A percentile compares a stretch with the other conserved stretches of the same genome.
These are phyloP conservation scores for Coemansia sp. DNA, from an alignment of 192 early-diverging fungal species.

Conservation along the genomic window DNA sequence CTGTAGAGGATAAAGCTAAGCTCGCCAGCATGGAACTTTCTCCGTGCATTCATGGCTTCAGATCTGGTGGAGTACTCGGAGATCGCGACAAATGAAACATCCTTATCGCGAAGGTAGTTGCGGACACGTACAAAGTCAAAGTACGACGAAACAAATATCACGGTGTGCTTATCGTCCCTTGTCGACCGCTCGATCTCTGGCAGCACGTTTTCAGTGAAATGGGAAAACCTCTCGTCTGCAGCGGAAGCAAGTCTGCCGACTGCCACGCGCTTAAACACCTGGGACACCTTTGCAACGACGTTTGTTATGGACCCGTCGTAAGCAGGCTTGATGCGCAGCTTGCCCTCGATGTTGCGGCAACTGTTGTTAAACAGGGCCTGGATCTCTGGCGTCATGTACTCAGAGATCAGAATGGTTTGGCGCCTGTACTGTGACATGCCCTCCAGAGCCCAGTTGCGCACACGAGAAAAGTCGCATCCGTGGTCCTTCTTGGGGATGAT, in stretches of 20 bases:
- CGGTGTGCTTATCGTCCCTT: slow-evolving; percentile 59
- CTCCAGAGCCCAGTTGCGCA: slow-evolving; percentile 84
- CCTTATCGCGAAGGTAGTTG: slow-evolving; percentile 80
- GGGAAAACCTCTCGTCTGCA: slow-evolving; percentile 80
- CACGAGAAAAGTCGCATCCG: slow-evolving; percentile 93
- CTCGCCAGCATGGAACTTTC: slow-evolving; percentile 79
- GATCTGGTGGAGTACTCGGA: slow-evolving; percentile 86
- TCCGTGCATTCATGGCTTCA: slow-evolving; percentile 76
- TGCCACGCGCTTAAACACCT: slow-evolving; percentile 79
- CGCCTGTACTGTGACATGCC: slow-evolving; percentile 81
- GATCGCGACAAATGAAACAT: slow-evolving; percentile 73
- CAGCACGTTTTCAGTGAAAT: slow-evolving; percentile 73
- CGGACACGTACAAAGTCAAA: slow-evolving; percentile 95
- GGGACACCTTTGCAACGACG: slow-evolving; percentile 76
- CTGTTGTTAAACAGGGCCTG: slow-evolving; percentile 80
- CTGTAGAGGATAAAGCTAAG: slow-evolving; percentile 78
- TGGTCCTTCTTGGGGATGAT: slow-evolving; percentile 86
- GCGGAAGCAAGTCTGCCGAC: slow-evolving; percentile 58
- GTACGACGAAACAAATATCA: slow-evolving; percentile 89
- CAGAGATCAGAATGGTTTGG: slow-evolving; percentile 84
- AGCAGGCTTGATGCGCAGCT: slow-evolving; percentile 65
- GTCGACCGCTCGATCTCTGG: slow-evolving; percentile 55
- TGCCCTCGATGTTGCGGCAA: slow-evolving; percentile 60
- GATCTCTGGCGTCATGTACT: slow-evolving; percentile 87
- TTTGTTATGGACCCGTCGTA: slow-evolving; percentile 73